These are phyloP conservation scores for Puccinia polysora DNA, from an alignment of 1,284 basidiomycete species.

Conservation along the genomic window DNA sequence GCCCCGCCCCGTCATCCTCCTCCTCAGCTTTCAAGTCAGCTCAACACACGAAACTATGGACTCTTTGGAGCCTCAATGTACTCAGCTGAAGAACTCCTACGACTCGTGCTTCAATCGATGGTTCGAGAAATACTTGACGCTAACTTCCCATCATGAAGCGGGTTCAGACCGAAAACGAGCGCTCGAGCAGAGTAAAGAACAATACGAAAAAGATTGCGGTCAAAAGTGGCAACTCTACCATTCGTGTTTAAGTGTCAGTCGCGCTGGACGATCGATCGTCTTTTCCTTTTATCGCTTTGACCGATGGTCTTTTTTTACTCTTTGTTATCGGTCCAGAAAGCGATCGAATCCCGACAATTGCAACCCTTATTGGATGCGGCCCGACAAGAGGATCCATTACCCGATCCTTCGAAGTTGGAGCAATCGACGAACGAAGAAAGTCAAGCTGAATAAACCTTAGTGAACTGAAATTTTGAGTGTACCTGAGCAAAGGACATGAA, in stretches of 20 bases:
- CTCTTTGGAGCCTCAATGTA: conserved; percentile 52
- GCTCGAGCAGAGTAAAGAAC: conserved; percentile 46
- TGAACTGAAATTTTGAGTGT: no score
- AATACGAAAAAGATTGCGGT: conserved; percentile 51
- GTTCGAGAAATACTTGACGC: conserved; percentile 52
- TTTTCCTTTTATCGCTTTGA: not conserved
- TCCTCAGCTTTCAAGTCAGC: no score
- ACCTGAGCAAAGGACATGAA: no score
- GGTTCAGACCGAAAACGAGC: not conserved
- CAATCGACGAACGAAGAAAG: no score
- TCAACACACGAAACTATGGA: conserved; percentile 49
- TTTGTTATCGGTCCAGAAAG: conserved; percentile 4
- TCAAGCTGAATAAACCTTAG: no score
- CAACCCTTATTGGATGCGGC: conserved; percentile 32
- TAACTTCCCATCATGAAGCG: conserved; percentile 36
- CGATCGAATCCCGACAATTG: conserved; percentile 30
- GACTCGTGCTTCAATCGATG: conserved; percentile 52
- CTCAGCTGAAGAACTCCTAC: conserved; percentile 52
- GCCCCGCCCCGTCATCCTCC: no score
- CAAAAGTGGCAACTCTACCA: conserved; percentile 51
- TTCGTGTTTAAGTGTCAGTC: conserved; percentile 51
- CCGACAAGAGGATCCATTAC: conserved; percentile 29
- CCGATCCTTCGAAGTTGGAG: conserved; percentile 7
- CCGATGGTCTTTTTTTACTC: not conserved
- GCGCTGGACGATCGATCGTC: not conserved